Evolutionary conservation across 164 flowering plant genomes (phyloP), one percentile per base, ranked within the genome.

Genomic region (Vitis amurensis): DNA sequence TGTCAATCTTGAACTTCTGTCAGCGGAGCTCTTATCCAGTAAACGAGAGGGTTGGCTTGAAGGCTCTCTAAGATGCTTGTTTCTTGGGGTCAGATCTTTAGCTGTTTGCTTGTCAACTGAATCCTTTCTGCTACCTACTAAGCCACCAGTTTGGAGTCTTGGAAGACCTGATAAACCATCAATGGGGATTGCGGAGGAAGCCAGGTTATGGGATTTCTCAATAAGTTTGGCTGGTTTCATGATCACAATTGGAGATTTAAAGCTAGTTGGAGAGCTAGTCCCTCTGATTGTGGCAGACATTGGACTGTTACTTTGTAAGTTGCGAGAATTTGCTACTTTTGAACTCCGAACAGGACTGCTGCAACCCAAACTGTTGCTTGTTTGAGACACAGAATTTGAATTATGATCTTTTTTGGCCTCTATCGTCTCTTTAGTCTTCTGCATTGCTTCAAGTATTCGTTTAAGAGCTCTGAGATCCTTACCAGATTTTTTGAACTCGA

Each of bases 401-500:
- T 76, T 53, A 57, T 82, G 71, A 17, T 84, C 85, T 49, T 71
- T 81, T 61, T 77, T 77, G 51, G 67, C 61, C 67, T 88, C 89
- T 29, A 71, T 29, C 29, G 44, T 69, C 58, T 73, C 84, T 71
- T 85, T 86, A 3, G 79, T 80, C 57, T 76, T 84, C 71, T 91
- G 91, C 94, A 96, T 91, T 71, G 97, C 85, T 68, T 92, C 96
- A 74, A 93, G 81, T 66, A 93, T 92, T 77, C 91, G 97, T 78
- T 90, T 91, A 44, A 95, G 94, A 71, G 99, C 98, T 80, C 97
- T 86, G 77, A 96, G 95, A 85, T 92, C 97, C 80, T 85, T 88
- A 17, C 89, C 91, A 1, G 97, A 85, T 74, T 81, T 89, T 66
- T 74, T 79, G 72, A 89, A 92, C 76, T 92, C 92, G 14, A 91